Evolutionary conservation across 352 stramenopile genomes (phyloP).

Genomic region (Pythium myriotylum): DNA sequence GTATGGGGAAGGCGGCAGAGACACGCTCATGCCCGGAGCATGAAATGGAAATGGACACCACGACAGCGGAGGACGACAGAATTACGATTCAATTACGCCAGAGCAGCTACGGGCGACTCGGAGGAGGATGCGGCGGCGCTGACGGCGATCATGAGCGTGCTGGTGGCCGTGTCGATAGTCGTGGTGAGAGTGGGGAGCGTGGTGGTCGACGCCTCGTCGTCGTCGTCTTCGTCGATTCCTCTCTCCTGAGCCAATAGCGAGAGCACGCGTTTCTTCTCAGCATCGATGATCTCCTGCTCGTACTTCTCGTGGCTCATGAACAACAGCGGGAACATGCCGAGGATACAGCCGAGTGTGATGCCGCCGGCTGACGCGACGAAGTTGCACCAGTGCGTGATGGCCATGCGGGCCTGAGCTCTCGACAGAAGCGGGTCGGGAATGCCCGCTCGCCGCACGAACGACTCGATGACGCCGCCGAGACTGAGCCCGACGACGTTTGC

Average conservation of each 20-base stretch:
- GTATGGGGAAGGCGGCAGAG: slow-evolving; percentile 6
- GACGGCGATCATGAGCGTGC: too few relatives aligned
- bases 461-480: slow-evolving; percentile 91
- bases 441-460: slow-evolving; percentile 60
- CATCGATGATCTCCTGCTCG: slow-evolving; percentile 48
- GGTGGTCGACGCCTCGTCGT: too few relatives aligned
- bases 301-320: slow-evolving; percentile 83
- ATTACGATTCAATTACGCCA: not conserved
- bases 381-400: slow-evolving; percentile 72
- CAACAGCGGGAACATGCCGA: slow-evolving; percentile 91
- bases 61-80: not conserved
- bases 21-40: slow-evolving; percentile 1
- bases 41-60: slow-evolving; percentile 4
- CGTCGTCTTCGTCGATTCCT: slow-evolving; percentile 14
- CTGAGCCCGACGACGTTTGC: slow-evolving; percentile 93
- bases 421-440: slow-evolving; percentile 79
- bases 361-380: slow-evolving; percentile 79
- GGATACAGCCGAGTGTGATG: slow-evolving; percentile 87
- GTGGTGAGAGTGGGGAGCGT: too few relatives aligned
- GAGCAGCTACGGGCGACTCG: too few relatives aligned
- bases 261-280: slow-evolving; percentile 32
- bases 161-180: too few relatives aligned
- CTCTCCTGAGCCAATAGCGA: slow-evolving; percentile 17
- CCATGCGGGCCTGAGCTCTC: slow-evolving; percentile 75
- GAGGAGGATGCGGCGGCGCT: too few relatives aligned